Evolutionary conservation across 176 grass and related monocot genomes (phyloP).

Genomic region (Eleusine coracana): DNA sequence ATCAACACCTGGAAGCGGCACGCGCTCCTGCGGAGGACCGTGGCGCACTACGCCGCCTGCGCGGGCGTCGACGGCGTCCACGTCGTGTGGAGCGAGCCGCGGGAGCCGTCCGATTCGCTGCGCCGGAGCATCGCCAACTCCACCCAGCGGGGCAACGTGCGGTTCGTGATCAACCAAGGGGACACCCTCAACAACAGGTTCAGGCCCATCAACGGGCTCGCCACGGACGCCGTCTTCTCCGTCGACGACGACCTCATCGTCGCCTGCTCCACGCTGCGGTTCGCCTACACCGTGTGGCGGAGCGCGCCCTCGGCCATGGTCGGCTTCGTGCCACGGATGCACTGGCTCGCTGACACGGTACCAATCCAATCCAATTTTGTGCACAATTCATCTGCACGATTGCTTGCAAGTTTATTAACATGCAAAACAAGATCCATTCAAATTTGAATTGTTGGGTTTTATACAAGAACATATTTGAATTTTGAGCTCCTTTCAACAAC

Average conservation of each 20-base stretch:
- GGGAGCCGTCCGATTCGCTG: slow-evolving; percentile 54
- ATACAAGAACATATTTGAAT: too few species aligned
- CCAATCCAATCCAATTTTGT: neutral
- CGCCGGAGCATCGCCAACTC: slow-evolving; percentile 36
- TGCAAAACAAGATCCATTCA: neutral
- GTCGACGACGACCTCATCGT: slow-evolving; percentile 92
- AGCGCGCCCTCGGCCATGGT: slow-evolving; percentile 72
- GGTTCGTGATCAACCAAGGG: slow-evolving; percentile 60
- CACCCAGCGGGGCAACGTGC: neutral
- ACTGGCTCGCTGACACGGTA: slow-evolving; percentile 62
- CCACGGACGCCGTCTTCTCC: slow-evolving; percentile 76
- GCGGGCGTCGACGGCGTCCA: slow-evolving; percentile 64
- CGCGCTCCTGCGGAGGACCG: slow-evolving; percentile 61
- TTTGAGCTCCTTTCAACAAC: neutral
- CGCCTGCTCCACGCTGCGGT: slow-evolving; percentile 70
- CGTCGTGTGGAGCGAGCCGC: slow-evolving; percentile 89
- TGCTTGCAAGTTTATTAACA: neutral
- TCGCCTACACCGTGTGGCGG: slow-evolving; percentile 74
- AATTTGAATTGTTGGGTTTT: neutral
- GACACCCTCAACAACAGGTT: slow-evolving; percentile 94
- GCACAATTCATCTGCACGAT: neutral
- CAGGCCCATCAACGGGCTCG: slow-evolving; percentile 63
- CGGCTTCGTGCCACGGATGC: slow-evolving; percentile 87
- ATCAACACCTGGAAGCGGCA: slow-evolving; percentile 92
- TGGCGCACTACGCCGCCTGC: slow-evolving; percentile 74